phyloP scores from a whole-genome alignment of 1,139 yeast species.

The Entelexis paramagnoliae region DNA sequence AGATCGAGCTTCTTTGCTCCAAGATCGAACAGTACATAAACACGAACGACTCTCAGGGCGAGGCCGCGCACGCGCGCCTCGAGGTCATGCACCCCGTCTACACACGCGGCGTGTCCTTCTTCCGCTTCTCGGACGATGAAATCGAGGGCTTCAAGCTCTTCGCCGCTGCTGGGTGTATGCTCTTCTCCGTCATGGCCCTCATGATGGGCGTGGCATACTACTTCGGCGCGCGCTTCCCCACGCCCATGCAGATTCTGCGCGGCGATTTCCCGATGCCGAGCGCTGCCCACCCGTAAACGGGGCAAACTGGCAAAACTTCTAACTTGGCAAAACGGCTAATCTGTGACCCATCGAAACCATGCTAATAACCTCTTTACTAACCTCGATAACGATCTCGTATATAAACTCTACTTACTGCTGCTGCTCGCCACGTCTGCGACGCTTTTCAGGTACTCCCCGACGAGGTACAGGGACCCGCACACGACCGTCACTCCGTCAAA shows the following conservation, averaged over 20 bases:
- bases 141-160: slow-evolving; percentile 15
- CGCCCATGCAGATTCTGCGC: slow-evolving; percentile 10
- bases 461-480: slow-evolving; percentile 25
- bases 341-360: not conserved
- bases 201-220: slow-evolving; percentile 25
- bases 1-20: slow-evolving; percentile 76
- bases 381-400: no score
- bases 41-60: slow-evolving; percentile 26
- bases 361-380: not conserved
- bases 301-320: no score
- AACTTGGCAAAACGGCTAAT: no score
- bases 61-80: slow-evolving; percentile 13
- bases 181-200: slow-evolving; percentile 13
- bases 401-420: no score
- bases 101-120: slow-evolving; percentile 4
- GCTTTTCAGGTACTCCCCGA: slow-evolving; percentile 13
- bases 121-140: slow-evolving; percentile 15
- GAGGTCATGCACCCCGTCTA: slow-evolving; percentile 9
- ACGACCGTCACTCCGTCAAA: slow-evolving; percentile 25
- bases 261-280: slow-evolving; percentile 10
- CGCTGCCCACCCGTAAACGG: no score
- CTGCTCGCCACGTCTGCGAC: no score
- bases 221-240: slow-evolving; percentile 25
- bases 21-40: slow-evolving; percentile 81
- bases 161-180: slow-evolving; percentile 6